Evolutionary conservation across 2,329 filamentous ascomycete species (phyloP).

Genomic region (Colletotrichum liriopes): DNA sequence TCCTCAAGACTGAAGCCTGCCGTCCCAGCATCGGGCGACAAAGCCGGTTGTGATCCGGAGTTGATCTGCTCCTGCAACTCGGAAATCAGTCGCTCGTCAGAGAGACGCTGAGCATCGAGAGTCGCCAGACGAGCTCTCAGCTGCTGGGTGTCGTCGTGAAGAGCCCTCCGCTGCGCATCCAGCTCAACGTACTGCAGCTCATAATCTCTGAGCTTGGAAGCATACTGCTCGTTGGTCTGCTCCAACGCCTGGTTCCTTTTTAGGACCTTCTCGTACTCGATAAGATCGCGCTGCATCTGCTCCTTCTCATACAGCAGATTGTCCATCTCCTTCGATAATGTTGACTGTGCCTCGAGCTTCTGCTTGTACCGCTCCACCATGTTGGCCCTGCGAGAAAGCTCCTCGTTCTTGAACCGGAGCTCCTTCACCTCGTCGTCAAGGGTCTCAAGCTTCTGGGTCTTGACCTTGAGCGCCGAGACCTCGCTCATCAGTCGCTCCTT

Average conservation of each 20-base stretch:
- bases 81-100: slow-evolving; percentile 69
- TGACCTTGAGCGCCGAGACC: slow-evolving; percentile 62
- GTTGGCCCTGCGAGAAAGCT: slow-evolving; percentile 75
- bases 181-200: slow-evolving; percentile 58
- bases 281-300: slow-evolving; percentile 65
- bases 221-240: slow-evolving; percentile 52
- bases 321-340: slow-evolving; percentile 70
- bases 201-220: slow-evolving; percentile 50
- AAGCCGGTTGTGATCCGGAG: slow-evolving; percentile 46
- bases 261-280: slow-evolving; percentile 52
- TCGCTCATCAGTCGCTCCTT: slow-evolving; percentile 65
- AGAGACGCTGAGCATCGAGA: slow-evolving; percentile 60
- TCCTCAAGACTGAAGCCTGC: slow-evolving; percentile 69
- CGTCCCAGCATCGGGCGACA: slow-evolving; percentile 45
- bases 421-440: slow-evolving; percentile 74
- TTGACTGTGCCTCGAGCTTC: slow-evolving; percentile 72
- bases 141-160: slow-evolving; percentile 65
- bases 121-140: slow-evolving; percentile 55
- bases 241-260: slow-evolving; percentile 55
- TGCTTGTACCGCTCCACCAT: slow-evolving; percentile 74
- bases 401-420: slow-evolving; percentile 71
- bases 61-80: slow-evolving; percentile 74
- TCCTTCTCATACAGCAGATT: slow-evolving; percentile 70
- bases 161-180: slow-evolving; percentile 57
- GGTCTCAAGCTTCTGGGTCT: slow-evolving; percentile 64